Conservation (phyloP, 1,139 yeast species). For the Pichia sp. region DNA sequence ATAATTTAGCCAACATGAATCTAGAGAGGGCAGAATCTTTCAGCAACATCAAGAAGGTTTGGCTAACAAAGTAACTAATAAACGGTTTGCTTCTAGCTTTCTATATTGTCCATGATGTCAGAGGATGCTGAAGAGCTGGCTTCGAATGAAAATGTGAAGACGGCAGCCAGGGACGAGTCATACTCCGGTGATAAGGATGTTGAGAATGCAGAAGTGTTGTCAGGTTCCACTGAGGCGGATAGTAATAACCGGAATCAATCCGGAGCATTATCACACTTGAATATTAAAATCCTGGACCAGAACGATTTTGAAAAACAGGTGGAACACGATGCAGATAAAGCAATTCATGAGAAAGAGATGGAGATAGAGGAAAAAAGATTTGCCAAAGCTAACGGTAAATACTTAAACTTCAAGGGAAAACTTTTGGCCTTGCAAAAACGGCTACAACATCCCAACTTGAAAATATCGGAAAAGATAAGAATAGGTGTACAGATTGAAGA, state of each 20-base stretch:
- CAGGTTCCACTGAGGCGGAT: neutral
- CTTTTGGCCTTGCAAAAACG: constrained; percentile 7
- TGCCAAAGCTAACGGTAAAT: constrained; percentile 53
- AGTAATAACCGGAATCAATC: neutral
- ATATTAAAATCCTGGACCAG: constrained; percentile 64
- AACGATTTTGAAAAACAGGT: constrained; percentile 67
- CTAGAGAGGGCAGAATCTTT: neutral
- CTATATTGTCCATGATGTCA: neutral
- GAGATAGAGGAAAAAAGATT: constrained; percentile 74
- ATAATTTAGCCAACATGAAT: neutral
- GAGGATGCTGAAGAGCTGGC: neutral
- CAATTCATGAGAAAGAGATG: constrained; percentile 55
- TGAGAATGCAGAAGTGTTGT: neutral
- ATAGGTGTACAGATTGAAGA: constrained; percentile 52
- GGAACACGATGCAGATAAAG: constrained; percentile 63
- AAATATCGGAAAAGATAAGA: constrained; percentile 58
- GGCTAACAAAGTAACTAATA: too few species aligned
- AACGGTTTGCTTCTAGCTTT: too few species aligned
- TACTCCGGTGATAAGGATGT: neutral
- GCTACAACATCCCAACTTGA: constrained; percentile 11
- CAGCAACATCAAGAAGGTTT: too few species aligned
- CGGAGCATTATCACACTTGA: constrained; percentile 28
- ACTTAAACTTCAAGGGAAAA: constrained; percentile 37
- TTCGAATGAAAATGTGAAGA: neutral
- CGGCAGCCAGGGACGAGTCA: neutral